These are phyloP conservation scores for Penicillium polonicum DNA, from an alignment of 2,329 filamentous ascomycete species.

Conservation along the genomic window DNA sequence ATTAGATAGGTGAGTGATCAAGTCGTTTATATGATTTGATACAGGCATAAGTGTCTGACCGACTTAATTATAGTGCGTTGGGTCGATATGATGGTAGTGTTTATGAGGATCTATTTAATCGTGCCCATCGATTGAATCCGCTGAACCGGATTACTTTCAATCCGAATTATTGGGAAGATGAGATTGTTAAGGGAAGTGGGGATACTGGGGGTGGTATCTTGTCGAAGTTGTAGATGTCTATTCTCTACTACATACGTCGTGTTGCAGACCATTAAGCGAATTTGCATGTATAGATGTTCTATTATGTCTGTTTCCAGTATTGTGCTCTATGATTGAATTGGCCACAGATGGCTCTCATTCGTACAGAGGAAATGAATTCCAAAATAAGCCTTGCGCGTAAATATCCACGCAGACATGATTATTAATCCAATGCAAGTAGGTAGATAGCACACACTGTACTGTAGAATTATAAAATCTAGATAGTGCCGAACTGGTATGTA, in stretches of 20 bases:
- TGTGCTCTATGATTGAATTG: not conserved
- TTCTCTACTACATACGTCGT: not conserved
- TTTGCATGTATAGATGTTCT: not conserved
- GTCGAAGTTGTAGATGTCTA: slow-evolving; percentile 17
- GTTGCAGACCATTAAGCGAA: not conserved
- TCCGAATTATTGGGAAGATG: slow-evolving; percentile 31
- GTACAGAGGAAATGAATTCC: not conserved
- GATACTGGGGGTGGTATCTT: slow-evolving; percentile 14
- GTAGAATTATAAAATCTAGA: slow-evolving; percentile 21
- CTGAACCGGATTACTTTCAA: slow-evolving; percentile 54
- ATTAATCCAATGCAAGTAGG: not conserved
- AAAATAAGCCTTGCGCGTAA: not conserved
- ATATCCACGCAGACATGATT: not conserved
- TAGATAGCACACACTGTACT: not conserved
- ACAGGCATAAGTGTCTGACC: not conserved
- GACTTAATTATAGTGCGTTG: slow-evolving; percentile 41
- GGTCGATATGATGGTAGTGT: slow-evolving; percentile 54
- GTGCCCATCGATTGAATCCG: slow-evolving; percentile 53
- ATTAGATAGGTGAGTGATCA: slow-evolving; percentile 40
- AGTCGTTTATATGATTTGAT: not conserved
- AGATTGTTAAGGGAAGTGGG: slow-evolving; percentile 26
- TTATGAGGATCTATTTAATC: slow-evolving; percentile 54
- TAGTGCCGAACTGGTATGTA: slow-evolving; percentile 46
- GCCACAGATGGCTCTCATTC: not conserved
- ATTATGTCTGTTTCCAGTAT: not conserved